Evolutionary conservation across 345 rosid genomes (phyloP), one percentile per base, ranked within the genome.

Genomic region (Cardamine chenopodiifolia): DNA sequence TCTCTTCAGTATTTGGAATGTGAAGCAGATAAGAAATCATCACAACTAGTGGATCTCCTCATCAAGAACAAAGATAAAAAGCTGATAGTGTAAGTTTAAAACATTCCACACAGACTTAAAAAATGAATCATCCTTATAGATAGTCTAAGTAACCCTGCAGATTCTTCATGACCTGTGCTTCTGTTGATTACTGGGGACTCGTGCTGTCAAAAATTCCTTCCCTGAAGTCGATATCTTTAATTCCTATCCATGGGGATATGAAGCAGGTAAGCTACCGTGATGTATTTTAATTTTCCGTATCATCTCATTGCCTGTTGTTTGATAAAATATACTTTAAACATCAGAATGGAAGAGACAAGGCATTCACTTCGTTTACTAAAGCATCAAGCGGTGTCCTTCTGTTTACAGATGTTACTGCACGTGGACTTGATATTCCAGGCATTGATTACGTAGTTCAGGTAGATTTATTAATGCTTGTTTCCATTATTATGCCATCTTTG

Each of bases 351-450:
- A 83, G 99, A 82, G 94, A 90, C 80, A 95, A 89, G 78, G 97
- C 98, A 50, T 78, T 92, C 72, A 88, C 94, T 69, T 80, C 86
- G 58, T 95, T 95, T 72, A 86, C 90, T 3, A 82, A 92, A 56
- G 88, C 87, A 70, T 83, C 91, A 73, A 86, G 86, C 71, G 97
- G 91, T 71, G 71, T 83, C 66, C 97, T 95, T 82, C 84, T 90
- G 47, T 92, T 96, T 75, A 95, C 98, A 59, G 98, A 95, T 82
- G 96, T 92, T 22, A 96, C 99, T 58, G 98, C 99, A 32, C 91
- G 97, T 71, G 99, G 98, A 49, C 90, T 95, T 40, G 98, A 95
- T 83, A 95, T 95, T 76, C 94, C 96, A 0, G 94, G 97, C 53
- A 90, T 89, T 83, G 98, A 92, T 76, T 92, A 84, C 74, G 87